Evolutionary conservation across 2,329 filamentous ascomycete species (phyloP).

Genomic region (Claviceps digitariae): DNA sequence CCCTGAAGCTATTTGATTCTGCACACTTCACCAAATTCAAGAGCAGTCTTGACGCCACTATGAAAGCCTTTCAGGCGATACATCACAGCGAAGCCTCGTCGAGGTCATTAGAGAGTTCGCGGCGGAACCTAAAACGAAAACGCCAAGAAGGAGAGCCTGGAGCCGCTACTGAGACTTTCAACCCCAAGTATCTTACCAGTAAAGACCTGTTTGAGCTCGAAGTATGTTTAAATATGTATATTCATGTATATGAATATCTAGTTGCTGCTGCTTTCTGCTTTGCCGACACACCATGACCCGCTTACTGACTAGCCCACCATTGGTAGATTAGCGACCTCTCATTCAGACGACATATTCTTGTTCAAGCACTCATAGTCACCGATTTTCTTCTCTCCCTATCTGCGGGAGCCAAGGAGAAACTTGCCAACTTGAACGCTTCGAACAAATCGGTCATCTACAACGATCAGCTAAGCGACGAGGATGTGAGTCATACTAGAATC

Average conservation of each 20-base stretch:
- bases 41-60: slow-evolving; percentile 55
- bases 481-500: slow-evolving; percentile 41
- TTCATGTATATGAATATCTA: too few species aligned
- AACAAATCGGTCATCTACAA: slow-evolving; percentile 84
- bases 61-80: slow-evolving; percentile 38
- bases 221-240: too few species aligned
- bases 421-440: slow-evolving; percentile 48
- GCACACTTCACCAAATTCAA: slow-evolving; percentile 70
- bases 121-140: slow-evolving; percentile 59
- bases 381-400: slow-evolving; percentile 93
- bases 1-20: slow-evolving; percentile 64
- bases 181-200: slow-evolving; percentile 97
- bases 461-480: slow-evolving; percentile 67
- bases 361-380: slow-evolving; percentile 86
- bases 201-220: slow-evolving; percentile 91
- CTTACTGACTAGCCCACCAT: not conserved
- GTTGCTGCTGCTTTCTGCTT: not conserved
- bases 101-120: slow-evolving; percentile 49
- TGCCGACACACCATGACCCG: not conserved
- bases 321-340: slow-evolving; percentile 76
- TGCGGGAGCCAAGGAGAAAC: slow-evolving; percentile 65
- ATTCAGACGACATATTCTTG: slow-evolving; percentile 85
- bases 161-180: slow-evolving; percentile 46
- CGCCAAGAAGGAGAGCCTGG: slow-evolving; percentile 39
- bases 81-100: slow-evolving; percentile 33